Base-by-base conservation (phyloP, 1,284 basidiomycete species). In the Chondrostereum purpureum region DNA sequence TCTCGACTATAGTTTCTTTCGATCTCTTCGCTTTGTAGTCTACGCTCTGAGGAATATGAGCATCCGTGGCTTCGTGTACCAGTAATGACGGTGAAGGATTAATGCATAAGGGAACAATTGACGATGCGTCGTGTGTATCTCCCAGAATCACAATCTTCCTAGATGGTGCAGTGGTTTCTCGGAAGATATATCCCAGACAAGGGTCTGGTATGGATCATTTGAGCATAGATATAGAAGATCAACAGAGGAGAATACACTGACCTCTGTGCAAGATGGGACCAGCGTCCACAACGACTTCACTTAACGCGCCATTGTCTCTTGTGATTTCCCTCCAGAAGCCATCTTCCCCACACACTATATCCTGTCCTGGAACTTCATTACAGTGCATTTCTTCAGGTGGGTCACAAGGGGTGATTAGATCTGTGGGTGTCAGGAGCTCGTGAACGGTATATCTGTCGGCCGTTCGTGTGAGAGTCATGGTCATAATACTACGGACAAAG, bases 31-130 rank as follows among this genome's bases (percentile, higher is more conserved):
- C 69, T 22, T 67, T 61, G 10, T 68, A 63, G 55, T 80, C 78
- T 44, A 80, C 66, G 34, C 65, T 50, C 3, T 53, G 58, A 2
- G 88, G 83, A 24, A 94, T 81, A 52, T 75, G 78, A 1, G 84
- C 81, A 60, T 94, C 92, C 2, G 90, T 93, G 16, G 87, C 83
- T 66, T 95, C 92, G 62, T 95, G 92, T 4, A 84, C 72, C 42
- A 82, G 73, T 8, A 91, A 65, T 10, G 68, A 68, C 2, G 75
- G 70, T 1, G 68, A 55, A 23, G 70, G 68, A 14, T 66, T 61
- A 41, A 62, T 58, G 51, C 80, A 75, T 12, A 88, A 68, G 3
- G 77, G 75, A 10, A 70, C 61, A 46, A 88, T 73, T 1, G 67
- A 59, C 12, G 74, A 72, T 0, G 85, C 72, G 55, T 89, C 80